These are phyloP conservation scores for Apiotrichum gamsii DNA, from an alignment of 1,284 basidiomycete species.

Conservation along the genomic window DNA sequence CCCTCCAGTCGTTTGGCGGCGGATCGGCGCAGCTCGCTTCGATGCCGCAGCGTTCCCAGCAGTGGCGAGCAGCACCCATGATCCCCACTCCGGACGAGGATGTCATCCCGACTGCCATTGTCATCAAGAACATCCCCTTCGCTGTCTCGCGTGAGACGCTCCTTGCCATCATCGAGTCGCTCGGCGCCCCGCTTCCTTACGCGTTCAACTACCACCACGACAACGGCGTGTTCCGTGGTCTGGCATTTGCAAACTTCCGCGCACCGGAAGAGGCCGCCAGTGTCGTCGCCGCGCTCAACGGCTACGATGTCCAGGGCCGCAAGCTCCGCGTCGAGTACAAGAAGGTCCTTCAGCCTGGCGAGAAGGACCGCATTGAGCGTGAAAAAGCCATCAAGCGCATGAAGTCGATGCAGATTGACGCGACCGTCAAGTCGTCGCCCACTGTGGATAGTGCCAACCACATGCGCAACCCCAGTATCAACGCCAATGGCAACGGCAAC, in stretches of 20 bases:
- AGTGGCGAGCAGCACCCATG: slow-evolving; percentile 1
- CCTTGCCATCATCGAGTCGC: slow-evolving; percentile 90
- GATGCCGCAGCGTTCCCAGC: slow-evolving; percentile 9
- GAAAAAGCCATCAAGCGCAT: slow-evolving; percentile 98
- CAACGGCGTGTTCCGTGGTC: slow-evolving; percentile 90
- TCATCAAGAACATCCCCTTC: slow-evolving; percentile 99
- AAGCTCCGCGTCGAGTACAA: slow-evolving; percentile 99
- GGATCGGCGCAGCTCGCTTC: slow-evolving; percentile 25
- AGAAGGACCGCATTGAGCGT: slow-evolving; percentile 97
- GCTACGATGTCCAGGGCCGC: slow-evolving; percentile 91
- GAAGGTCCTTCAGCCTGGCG: slow-evolving; percentile 95
- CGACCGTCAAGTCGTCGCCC: slow-evolving; percentile 31
- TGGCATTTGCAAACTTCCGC: slow-evolving; percentile 98
- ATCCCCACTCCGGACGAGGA: slow-evolving; percentile 57
- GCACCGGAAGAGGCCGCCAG: slow-evolving; percentile 85
- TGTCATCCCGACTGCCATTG: slow-evolving; percentile 96
- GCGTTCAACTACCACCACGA: slow-evolving; percentile 99
- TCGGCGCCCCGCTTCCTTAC: slow-evolving; percentile 95
- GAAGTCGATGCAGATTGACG: slow-evolving; percentile 91
- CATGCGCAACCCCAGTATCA: slow-evolving; percentile 35
- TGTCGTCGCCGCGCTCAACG: slow-evolving; percentile 77
- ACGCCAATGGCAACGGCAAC: slow-evolving; percentile 56
- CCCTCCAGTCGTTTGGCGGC: slow-evolving; percentile 27
- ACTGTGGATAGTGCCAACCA: slow-evolving; percentile 32
- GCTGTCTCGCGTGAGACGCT: slow-evolving; percentile 94